Evolutionary conservation across 164 flowering plant genomes (phyloP).

Genomic region (Vitis labrusca): DNA sequence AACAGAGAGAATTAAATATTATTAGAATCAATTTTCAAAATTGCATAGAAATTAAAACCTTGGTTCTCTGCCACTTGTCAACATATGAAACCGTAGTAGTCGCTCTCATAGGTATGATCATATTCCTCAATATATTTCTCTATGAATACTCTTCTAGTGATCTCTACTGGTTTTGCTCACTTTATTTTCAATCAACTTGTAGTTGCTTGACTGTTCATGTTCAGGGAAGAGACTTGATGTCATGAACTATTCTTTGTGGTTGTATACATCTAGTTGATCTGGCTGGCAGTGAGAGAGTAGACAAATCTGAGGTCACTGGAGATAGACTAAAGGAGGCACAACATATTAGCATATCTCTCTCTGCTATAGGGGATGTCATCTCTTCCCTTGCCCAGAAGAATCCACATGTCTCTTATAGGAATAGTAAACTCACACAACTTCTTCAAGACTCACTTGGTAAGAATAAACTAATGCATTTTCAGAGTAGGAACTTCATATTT

Average conservation of each 20-base stretch:
- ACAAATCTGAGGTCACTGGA: conserved; percentile 87
- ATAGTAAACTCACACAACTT: conserved; percentile 77
- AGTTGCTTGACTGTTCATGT: conserved; percentile 92
- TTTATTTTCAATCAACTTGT: conserved; percentile 17
- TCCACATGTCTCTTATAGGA: conserved; percentile 86
- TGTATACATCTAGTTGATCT: conserved; percentile 91
- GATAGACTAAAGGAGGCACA: conserved; percentile 94
- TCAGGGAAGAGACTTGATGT: conserved; percentile 75
- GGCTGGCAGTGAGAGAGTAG: conserved; percentile 92
- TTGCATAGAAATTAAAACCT: not conserved
- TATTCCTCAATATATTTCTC: not conserved
- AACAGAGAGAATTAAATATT: too few species aligned
- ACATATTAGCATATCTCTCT: conserved; percentile 81
- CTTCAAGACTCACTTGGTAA: conserved; percentile 92
- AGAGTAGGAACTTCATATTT: not conserved
- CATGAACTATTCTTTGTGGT: conserved; percentile 68
- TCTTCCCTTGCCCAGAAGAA: conserved; percentile 84
- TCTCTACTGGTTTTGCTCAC: conserved; percentile 4
- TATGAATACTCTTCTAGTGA: not conserved
- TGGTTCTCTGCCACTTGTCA: too few species aligned
- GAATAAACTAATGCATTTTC: not conserved
- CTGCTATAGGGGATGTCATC: conserved; percentile 95
- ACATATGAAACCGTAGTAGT: conserved; percentile 67
- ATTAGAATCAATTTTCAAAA: not conserved
- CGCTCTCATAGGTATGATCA: conserved; percentile 93